Base-by-base conservation (phyloP, 164 flowering plant genomes). In the Sedum album region DNA sequence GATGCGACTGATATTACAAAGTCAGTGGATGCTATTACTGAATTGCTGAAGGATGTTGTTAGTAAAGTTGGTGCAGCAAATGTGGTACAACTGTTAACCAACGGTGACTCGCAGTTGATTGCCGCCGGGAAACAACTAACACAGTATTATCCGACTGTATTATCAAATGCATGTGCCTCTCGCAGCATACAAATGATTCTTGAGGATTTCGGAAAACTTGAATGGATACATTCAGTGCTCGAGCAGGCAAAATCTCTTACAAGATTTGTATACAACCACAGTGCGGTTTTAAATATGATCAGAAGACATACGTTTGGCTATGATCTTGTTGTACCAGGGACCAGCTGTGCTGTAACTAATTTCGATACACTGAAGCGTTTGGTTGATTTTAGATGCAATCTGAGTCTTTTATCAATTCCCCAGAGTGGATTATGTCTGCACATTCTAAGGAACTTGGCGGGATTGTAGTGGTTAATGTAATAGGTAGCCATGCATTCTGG, bases 1-100 rank as follows among this genome's bases (percentile, higher is more conserved):
- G 95, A 88, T 78, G 82, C 79, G 38, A 76, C 98, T 11, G 75
- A 79, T 26, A 67, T 80, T 14, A 53, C 77, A 39, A 66, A 74
- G 39, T 88, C 93, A 4, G 31, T 79, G 0, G 93, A 88, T 67
- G 75, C 76, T 64, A 71, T 91, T 46, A 81, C 71, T 78, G 93
- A 82, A 63, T 72, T 85, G 76, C 80, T 94, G 48, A 91, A 80
- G 79, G 84, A 81, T 48, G 86, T 86, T 17, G 90, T 94, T 21
- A 95, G 88, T 73, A 88, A 89, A 84, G 89, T 94, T 71, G 97
- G 95, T 8, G 77, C 75, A 2, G 72, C 74, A 60, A 74, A 89
- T 76, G 97, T 94, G 31, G 25, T 94, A 74, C 98, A 91, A 74
- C 85, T 94, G 73, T 82, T 94, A 46, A 86, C 91, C 9, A 81